phyloP scores from a whole-genome alignment of 257 asterid genomes.

The Forsythia suspensa region DNA sequence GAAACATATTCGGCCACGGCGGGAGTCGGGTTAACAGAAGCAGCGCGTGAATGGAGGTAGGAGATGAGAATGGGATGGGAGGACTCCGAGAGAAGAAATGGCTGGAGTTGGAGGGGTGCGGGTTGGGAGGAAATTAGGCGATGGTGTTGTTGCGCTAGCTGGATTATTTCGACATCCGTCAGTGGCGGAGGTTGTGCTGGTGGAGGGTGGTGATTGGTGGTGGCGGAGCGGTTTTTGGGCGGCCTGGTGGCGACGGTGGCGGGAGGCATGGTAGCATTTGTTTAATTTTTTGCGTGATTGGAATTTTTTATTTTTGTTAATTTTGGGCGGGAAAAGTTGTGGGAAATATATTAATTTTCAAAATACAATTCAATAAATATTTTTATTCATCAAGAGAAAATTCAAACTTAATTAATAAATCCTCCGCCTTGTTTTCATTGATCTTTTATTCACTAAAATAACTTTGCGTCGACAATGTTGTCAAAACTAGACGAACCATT shows the following conservation, averaged over 20 bases:
- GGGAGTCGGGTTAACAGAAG: conserved; percentile 37
- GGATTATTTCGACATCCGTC: conserved; percentile 58
- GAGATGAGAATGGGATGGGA: conserved; percentile 58
- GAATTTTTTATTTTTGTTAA: conserved; percentile 36
- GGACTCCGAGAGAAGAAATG: conserved; percentile 53
- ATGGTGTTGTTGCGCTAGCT: conserved; percentile 49
- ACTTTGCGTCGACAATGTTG: no score
- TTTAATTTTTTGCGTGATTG: conserved; percentile 21
- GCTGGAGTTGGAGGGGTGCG: conserved; percentile 34
- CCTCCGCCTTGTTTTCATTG: no score
- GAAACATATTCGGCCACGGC: conserved; percentile 62
- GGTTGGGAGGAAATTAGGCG: conserved; percentile 36
- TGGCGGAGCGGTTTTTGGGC: conserved; percentile 29
- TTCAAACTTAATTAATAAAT: no score
- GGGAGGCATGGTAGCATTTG: conserved; percentile 33
- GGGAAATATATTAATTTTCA: background rate
- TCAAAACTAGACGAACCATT: no score
- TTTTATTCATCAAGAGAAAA: no score
- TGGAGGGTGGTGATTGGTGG: conserved; percentile 23
- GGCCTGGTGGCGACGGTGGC: conserved; percentile 22
- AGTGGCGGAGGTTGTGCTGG: conserved; percentile 36
- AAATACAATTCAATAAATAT: background rate
- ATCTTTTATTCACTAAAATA: no score
- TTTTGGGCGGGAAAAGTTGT: conserved; percentile 38
- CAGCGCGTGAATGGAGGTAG: conserved; percentile 62